Conservation (phyloP, 805 yeast species). For the Lipomyces sp. region DNA sequence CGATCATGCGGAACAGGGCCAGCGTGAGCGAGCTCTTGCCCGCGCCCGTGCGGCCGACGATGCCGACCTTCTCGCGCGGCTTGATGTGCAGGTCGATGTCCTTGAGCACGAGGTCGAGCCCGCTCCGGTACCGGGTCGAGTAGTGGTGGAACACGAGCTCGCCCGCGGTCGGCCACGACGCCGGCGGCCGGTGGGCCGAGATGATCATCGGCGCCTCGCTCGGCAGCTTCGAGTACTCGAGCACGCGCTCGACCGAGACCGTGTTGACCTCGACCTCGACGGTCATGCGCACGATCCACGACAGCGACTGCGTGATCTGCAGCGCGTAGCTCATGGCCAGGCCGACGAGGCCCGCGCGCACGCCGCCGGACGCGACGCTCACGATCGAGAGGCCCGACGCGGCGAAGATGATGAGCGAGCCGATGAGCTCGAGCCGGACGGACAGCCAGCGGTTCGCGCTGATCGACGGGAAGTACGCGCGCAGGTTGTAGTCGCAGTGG, state of each 20-base stretch:
- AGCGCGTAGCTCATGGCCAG: constrained; percentile 88
- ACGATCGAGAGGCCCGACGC: constrained; percentile 80
- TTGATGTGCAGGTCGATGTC: constrained; percentile 60
- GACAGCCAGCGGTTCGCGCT: constrained; percentile 98
- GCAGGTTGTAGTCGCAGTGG: constrained; percentile 77
- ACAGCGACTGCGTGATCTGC: constrained; percentile 87
- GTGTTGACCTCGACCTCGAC: constrained; percentile 97
- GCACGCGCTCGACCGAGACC: constrained; percentile 91
- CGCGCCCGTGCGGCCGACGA: constrained; percentile 97
- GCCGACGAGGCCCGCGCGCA: constrained; percentile 92
- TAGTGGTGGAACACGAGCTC: constrained; percentile 64
- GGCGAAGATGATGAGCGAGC: constrained; percentile 80
- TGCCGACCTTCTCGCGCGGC: constrained; percentile 83
- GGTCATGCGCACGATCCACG: constrained; percentile 98
- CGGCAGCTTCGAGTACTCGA: constrained; percentile 74
- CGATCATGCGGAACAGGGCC: constrained; percentile 82
- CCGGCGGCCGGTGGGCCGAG: constrained; percentile 63
- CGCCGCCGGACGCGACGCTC: constrained; percentile 61
- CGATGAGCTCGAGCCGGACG: constrained; percentile 85
- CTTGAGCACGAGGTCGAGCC: constrained; percentile 74
- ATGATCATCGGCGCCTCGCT: constrained; percentile 82
- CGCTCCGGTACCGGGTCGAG: constrained; percentile 80
- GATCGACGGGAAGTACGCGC: constrained; percentile 88
- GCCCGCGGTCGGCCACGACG: constrained; percentile 72
- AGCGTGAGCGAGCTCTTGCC: constrained; percentile 85